Evolutionary conservation across 768 basidiomycete species (phyloP), one percentile per base, ranked within the genome.

Genomic region (Podaxis mareebaensis): DNA sequence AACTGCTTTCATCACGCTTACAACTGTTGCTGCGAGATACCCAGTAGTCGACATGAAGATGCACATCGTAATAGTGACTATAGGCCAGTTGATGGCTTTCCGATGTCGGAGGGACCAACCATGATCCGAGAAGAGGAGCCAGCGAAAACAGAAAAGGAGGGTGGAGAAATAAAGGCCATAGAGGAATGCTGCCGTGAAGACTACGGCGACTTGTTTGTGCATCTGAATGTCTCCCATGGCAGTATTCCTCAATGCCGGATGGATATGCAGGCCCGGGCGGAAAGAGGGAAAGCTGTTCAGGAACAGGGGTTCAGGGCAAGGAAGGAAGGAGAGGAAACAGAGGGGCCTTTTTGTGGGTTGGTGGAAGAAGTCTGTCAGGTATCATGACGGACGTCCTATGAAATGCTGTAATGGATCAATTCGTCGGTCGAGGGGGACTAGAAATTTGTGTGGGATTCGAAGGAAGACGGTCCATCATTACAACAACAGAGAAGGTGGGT

Each of bases 81-180:
- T 30, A 6, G 39, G 51, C 65, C 58, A 64, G 10, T 64, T 64
- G 46, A 66, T 60, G 3, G 6, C 17, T 46, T 52, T 51, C 12
- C 20, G 20, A n/a, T 8, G 36, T 4, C 42, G 39, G 44, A 30
- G 26, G 5, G 51, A 36, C 64, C 64, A 65, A 12, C 64, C 64
- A 28, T 57, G 40, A 44, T 65, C 53, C 7, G 49, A 38, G 53
- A 53, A 61, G 39, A 61, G 42, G 1, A 61, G 33, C 64, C 60
- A 65, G 4, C 64, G 64, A 26, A 51, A 33, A 24, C 53, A 51
- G 33, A 28, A 48, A 22, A 61, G 53, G 20, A 61, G 60, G 4
- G 53, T 56, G 24, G 53, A 42, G 44, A 44, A 28, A 53, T 61
- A 65, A 4, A 65, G 30, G n/a, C 64, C 64, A 15, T 44, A 56